Percentiles rank a stretch among this genome's conserved stretches.
These are phyloP conservation scores for Spencermartinsiella ligniputridi DNA, from an alignment of 1,139 yeast genomes.

Conservation along the genomic window DNA sequence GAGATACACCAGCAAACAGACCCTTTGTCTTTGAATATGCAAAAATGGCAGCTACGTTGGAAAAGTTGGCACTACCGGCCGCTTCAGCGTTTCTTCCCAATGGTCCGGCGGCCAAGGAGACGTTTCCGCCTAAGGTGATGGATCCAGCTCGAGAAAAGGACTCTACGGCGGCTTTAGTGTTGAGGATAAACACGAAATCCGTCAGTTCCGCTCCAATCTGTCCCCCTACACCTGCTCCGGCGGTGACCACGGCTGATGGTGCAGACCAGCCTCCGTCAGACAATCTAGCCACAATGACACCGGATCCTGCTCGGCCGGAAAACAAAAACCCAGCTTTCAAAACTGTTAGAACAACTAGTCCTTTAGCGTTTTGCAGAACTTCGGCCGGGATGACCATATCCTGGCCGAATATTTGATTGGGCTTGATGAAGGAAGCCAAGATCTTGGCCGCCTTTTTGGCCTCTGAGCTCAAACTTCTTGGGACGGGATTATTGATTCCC, in stretches of 20 bases:
- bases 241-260: constrained; percentile 91
- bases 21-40: constrained; percentile 96
- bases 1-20: constrained; percentile 91
- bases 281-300: constrained; percentile 87
- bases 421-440: constrained; percentile 83
- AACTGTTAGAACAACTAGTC: constrained; percentile 89
- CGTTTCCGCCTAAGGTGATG: constrained; percentile 89
- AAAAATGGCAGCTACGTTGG: constrained; percentile 85
- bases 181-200: constrained; percentile 90
- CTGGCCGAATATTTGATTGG: constrained; percentile 90
- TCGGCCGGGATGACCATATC: constrained; percentile 87
- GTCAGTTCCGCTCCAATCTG: constrained; percentile 95
- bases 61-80: constrained; percentile 89
- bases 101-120: constrained; percentile 98
- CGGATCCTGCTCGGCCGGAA: constrained; percentile 97
- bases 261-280: constrained; percentile 98
- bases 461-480: constrained; percentile 83
- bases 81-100: constrained; percentile 97
- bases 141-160: constrained; percentile 94
- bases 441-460: constrained; percentile 93
- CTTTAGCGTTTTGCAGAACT: constrained; percentile 83
- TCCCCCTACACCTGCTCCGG: constrained; percentile 99
- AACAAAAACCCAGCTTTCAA: constrained; percentile 93
- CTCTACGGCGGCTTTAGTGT: constrained; percentile 82
- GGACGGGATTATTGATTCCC: constrained; percentile 93